A percentile compares a stretch with the other conserved stretches of the same genome.
These are phyloP conservation scores for Penicillium riverlandense DNA, from an alignment of 495 filamentous ascomycete genomes.

Conservation along the genomic window DNA sequence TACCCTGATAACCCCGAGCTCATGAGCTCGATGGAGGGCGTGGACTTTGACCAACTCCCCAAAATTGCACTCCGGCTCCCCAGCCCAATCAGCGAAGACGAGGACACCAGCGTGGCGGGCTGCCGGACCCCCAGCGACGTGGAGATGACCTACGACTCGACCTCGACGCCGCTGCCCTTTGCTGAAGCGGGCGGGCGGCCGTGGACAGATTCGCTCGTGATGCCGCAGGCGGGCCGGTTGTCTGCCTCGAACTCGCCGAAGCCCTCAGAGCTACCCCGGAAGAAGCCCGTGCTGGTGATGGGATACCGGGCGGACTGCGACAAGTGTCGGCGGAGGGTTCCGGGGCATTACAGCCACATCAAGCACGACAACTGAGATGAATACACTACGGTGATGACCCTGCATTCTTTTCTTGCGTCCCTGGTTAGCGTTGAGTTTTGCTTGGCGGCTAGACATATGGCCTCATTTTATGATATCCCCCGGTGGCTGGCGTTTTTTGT, in stretches of 20 bases:
- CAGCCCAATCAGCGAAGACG: slow-evolving; percentile 65
- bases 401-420: too few relatives aligned
- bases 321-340: slow-evolving; percentile 71
- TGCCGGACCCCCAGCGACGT: slow-evolving; percentile 20
- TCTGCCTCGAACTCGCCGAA: neutral
- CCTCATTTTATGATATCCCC: too few relatives aligned
- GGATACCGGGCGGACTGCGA: slow-evolving; percentile 82
- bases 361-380: slow-evolving; percentile 17
- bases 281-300: slow-evolving; percentile 70
- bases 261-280: slow-evolving; percentile 4
- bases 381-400: too few relatives aligned
- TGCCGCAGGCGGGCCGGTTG: too few relatives aligned
- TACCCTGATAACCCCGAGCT: neutral
- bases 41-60: neutral
- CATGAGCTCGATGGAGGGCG: slow-evolving; percentile 1
- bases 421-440: neutral
- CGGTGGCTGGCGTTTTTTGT: too few relatives aligned
- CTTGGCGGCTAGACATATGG: neutral
- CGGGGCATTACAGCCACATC: slow-evolving; percentile 85
- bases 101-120: slow-evolving; percentile 35
- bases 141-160: slow-evolving; percentile 14
- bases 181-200: too few relatives aligned
- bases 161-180: neutral
- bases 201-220: too few relatives aligned
- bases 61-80: slow-evolving; percentile 40